These are phyloP conservation scores for Rhexocercosporidium sp. DNA, from an alignment of 2,329 filamentous ascomycete species.

Conservation along the genomic window DNA sequence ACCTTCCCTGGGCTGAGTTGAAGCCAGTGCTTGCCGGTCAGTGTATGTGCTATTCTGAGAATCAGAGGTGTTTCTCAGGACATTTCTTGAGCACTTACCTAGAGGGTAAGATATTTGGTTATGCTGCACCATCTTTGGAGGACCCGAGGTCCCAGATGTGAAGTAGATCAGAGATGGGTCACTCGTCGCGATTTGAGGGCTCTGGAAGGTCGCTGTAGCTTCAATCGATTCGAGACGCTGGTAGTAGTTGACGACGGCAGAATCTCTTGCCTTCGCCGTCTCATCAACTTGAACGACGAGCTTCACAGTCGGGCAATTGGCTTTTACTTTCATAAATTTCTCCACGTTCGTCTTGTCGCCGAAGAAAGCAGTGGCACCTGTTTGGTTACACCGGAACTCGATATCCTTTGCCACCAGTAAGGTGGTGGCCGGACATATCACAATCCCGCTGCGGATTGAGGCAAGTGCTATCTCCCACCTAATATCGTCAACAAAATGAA, in stretches of 20 bases:
- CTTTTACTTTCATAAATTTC: conserved; percentile 43
- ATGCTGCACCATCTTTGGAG: conserved; percentile 49
- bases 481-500: neutral
- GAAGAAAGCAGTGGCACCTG: conserved; percentile 45
- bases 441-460: conserved; percentile 44
- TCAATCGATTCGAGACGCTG: neutral
- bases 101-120: conserved; percentile 48
- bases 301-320: conserved; percentile 42
- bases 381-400: conserved; percentile 44
- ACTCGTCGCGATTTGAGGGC: neutral
- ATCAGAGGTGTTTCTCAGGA: neutral
- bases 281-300: conserved; percentile 43
- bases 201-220: neutral
- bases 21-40: conserved; percentile 48
- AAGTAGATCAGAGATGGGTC: conserved; percentile 45
- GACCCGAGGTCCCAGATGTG: conserved; percentile 47
- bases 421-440: conserved; percentile 47
- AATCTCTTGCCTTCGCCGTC: neutral
- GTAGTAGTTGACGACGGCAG: neutral
- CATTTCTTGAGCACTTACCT: conserved; percentile 25
- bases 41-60: conserved; percentile 39
- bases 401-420: conserved; percentile 48
- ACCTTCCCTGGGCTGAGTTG: conserved; percentile 44
- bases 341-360: conserved; percentile 44
- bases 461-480: conserved; percentile 49